Base-by-base conservation (phyloP, 2,329 filamentous ascomycete species). In the Grosmannia penicillata region DNA sequence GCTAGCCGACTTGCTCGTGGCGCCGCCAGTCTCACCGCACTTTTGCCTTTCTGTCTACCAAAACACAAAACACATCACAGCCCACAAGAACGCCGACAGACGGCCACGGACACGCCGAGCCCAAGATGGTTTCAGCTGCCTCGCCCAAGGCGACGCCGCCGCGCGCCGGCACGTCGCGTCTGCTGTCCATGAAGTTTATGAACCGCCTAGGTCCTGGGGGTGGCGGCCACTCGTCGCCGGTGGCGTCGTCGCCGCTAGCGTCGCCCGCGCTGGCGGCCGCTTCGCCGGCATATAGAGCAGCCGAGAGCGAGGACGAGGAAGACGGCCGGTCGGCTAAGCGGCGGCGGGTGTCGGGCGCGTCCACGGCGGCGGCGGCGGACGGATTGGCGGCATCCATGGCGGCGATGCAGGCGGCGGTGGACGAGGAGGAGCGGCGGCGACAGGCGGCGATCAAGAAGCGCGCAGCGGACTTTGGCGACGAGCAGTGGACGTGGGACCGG, bases 111-210 rank as follows among this genome's bases (percentile, higher is more conserved):
- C 11, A 28, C 5, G 10, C 26, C 13, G 4, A 9, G 3, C 8
- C 4, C 26, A 41, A 15, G 21, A 42, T 39, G 40, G 42, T 40
- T 9, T 38, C 45, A 14, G 18, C 41, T 18, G 25, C 17, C 24
- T 39, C 40, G 15, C 33, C 43, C 15, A 39, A 50, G 31, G 45
- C 49, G 15, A 75, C 46, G 37, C 42, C 44, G 24, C 41, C 34
- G 21, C 46, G 40, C 38, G 45, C 21, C 73, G 93, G 36, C 76
- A 94, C 87, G 45, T 87, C 81, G 42, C 78, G 86, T 48, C 77
- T 95, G 34, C 68, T 93, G 53, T 87, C 82, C 27, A 95, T 94
- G 86, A 93, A 93, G 65, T 95, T 95, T 56, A 95, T 95, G 87
- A 87, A 93, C 65, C 75, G 87, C 51, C 82, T 82, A 45, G 80